These are phyloP conservation scores for Cladosporium sp. DNA, from an alignment of 2,329 filamentous ascomycete genomes.

Conservation along the genomic window DNA sequence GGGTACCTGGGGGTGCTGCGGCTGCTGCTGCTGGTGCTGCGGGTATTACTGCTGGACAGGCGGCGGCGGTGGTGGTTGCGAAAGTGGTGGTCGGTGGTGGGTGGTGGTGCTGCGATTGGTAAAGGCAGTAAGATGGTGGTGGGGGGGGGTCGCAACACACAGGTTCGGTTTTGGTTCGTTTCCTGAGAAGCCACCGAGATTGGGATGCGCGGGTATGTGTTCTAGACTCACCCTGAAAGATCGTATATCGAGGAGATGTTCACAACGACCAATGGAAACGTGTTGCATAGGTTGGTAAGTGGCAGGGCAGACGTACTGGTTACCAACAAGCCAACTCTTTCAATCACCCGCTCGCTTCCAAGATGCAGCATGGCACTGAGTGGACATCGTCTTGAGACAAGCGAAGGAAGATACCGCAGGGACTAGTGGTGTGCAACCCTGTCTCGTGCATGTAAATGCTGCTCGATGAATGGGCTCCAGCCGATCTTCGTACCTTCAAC, in stretches of 20 bases:
- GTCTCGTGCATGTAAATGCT: neutral
- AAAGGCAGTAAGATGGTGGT: slow-evolving; percentile 15
- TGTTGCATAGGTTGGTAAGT: neutral
- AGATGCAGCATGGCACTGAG: neutral
- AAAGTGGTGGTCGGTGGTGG: slow-evolving; percentile 14
- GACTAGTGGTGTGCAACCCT: neutral
- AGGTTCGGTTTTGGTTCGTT: neutral
- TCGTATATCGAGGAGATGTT: no score
- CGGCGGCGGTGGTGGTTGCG: slow-evolving; percentile 16
- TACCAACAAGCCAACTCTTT: neutral
- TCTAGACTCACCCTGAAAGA: neutral
- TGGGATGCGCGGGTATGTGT: neutral
- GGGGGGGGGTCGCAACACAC: slow-evolving; percentile 1
- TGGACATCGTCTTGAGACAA: neutral
- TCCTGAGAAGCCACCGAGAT: no score
- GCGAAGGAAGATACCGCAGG: neutral
- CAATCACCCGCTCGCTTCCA: no score
- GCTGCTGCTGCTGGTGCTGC: slow-evolving; percentile 20
- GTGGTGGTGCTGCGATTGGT: slow-evolving; percentile 18
- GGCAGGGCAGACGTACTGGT: neutral
- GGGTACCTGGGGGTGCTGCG: slow-evolving; percentile 18
- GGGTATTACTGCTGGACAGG: slow-evolving; percentile 19
- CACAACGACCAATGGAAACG: neutral
- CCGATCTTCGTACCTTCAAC: no score
- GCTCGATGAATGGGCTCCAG: no score